phyloP scores from a whole-genome alignment of 805 yeast species.

The Metschnikowia drakensbergensis region DNA sequence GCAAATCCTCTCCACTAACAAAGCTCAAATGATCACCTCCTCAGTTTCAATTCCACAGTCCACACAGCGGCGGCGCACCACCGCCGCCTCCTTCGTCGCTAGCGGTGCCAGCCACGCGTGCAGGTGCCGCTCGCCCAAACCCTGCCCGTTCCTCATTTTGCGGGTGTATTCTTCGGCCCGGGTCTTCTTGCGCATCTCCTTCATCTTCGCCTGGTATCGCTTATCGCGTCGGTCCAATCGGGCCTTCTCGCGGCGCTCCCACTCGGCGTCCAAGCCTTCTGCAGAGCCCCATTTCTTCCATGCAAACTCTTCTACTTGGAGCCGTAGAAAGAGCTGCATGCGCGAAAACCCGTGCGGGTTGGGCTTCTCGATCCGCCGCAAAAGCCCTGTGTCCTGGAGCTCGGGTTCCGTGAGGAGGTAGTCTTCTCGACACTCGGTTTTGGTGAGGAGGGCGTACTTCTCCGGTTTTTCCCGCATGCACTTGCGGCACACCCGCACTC shows the following conservation, averaged over 20 bases:
- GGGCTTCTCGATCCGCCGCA: slow-evolving; percentile 81
- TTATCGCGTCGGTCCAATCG: slow-evolving; percentile 72
- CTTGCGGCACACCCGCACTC: slow-evolving; percentile 68
- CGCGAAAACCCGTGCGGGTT: slow-evolving; percentile 92
- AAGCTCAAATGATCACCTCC: slow-evolving; percentile 50
- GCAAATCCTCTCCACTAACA: not conserved
- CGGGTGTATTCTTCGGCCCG: slow-evolving; percentile 88
- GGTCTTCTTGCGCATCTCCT: slow-evolving; percentile 86
- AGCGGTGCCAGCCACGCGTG: slow-evolving; percentile 70
- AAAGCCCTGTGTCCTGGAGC: slow-evolving; percentile 59
- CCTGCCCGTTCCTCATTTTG: slow-evolving; percentile 54
- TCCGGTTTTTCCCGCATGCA: slow-evolving; percentile 77
- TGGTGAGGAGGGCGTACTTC: slow-evolving; percentile 85
- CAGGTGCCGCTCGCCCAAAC: slow-evolving; percentile 56
- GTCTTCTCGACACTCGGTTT: slow-evolving; percentile 93
- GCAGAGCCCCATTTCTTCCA: slow-evolving; percentile 92
- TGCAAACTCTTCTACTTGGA: slow-evolving; percentile 91
- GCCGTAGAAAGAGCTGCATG: slow-evolving; percentile 88
- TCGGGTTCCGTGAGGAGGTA: slow-evolving; percentile 93
- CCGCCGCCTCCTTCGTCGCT: slow-evolving; percentile 11
- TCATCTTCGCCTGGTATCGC: slow-evolving; percentile 70
- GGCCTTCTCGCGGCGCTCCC: slow-evolving; percentile 75
- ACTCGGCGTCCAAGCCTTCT: slow-evolving; percentile 87
- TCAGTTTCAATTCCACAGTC: slow-evolving; percentile 84
- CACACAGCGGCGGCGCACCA: slow-evolving; percentile 58